A percentile compares a stretch with the other conserved stretches of the same genome.
Conservation (phyloP, 2,329 filamentous ascomycete species). For the Setomelanomma holmii region DNA sequence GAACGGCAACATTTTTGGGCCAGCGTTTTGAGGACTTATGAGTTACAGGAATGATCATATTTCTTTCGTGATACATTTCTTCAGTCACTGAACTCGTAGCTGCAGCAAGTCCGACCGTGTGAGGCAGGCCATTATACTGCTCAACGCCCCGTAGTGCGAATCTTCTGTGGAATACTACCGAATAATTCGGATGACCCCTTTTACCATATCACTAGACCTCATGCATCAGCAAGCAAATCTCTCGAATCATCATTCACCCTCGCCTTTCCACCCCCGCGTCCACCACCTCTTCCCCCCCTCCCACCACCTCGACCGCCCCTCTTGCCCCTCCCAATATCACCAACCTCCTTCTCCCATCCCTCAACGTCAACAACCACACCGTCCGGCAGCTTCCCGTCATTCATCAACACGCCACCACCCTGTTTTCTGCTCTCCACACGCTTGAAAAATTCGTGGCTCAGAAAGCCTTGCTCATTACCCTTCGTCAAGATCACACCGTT, state of each 20-base stretch:
- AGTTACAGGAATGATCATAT: too few species aligned
- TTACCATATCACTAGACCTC: too few species aligned
- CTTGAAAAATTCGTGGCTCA: constrained; percentile 65
- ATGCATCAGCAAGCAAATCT: constrained; percentile 29
- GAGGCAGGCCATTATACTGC: too few species aligned
- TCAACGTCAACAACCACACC: constrained; percentile 48
- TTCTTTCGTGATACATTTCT: too few species aligned
- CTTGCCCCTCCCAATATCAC: constrained; percentile 25
- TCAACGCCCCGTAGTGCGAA: too few species aligned
- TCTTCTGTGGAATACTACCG: too few species aligned
- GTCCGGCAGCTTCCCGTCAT: constrained; percentile 66
- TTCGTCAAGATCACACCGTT: constrained; percentile 56
- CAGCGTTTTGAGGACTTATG: too few species aligned
- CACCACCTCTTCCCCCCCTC: constrained; percentile 25
- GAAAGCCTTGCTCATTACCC: constrained; percentile 55
- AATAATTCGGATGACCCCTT: too few species aligned
- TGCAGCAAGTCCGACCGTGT: too few species aligned
- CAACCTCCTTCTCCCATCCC: constrained; percentile 44
- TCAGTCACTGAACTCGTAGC: too few species aligned
- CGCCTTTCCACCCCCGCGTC: constrained; percentile 28
- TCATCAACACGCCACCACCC: constrained; percentile 72
- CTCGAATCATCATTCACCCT: constrained; percentile 30
- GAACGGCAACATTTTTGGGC: too few species aligned
- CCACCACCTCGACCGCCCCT: constrained; percentile 32
- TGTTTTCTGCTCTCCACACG: constrained; percentile 69